Percentiles rank a stretch among this genome's conserved stretches.
phyloP scores from a whole-genome alignment of 805 yeast genomes.

The Saccharomycopsis capsularis region DNA sequence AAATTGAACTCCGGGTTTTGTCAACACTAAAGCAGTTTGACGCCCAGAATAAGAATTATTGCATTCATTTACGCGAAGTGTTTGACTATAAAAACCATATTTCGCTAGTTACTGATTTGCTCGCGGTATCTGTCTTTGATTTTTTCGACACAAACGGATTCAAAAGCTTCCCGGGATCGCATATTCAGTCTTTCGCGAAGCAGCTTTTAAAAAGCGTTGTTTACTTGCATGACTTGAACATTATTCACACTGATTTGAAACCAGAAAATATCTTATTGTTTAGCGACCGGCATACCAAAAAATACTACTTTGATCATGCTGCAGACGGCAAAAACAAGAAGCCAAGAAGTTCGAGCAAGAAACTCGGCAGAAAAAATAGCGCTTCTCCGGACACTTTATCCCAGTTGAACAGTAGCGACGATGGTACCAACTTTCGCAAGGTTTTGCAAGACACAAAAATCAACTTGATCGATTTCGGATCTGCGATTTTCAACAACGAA shows the following conservation, averaged over 20 bases:
- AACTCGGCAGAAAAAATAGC: background rate
- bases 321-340: background rate
- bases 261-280: slow-evolving; percentile 86
- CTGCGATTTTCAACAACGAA: slow-evolving; percentile 90
- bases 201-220: slow-evolving; percentile 83
- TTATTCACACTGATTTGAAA: slow-evolving; percentile 93
- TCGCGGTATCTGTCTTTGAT: slow-evolving; percentile 82
- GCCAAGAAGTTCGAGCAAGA: background rate
- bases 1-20: slow-evolving; percentile 81
- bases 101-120: slow-evolving; percentile 83
- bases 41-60: slow-evolving; percentile 57
- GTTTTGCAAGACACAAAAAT: slow-evolving; percentile 72
- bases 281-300: slow-evolving; percentile 40
- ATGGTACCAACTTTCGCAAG: slow-evolving; percentile 26
- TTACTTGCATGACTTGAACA: slow-evolving; percentile 79
- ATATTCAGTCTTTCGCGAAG: slow-evolving; percentile 79
- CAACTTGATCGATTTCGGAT: slow-evolving; percentile 93
- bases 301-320: slow-evolving; percentile 19
- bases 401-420: background rate
- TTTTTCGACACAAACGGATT: slow-evolving; percentile 79
- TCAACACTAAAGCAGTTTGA: slow-evolving; percentile 68
- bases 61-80: slow-evolving; percentile 82
- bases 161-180: slow-evolving; percentile 90
- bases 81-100: slow-evolving; percentile 92
- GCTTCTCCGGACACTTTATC: too few species aligned